phyloP scores from a whole-genome alignment of 1,284 basidiomycete genomes.

The Pseudozyma sp. region DNA sequence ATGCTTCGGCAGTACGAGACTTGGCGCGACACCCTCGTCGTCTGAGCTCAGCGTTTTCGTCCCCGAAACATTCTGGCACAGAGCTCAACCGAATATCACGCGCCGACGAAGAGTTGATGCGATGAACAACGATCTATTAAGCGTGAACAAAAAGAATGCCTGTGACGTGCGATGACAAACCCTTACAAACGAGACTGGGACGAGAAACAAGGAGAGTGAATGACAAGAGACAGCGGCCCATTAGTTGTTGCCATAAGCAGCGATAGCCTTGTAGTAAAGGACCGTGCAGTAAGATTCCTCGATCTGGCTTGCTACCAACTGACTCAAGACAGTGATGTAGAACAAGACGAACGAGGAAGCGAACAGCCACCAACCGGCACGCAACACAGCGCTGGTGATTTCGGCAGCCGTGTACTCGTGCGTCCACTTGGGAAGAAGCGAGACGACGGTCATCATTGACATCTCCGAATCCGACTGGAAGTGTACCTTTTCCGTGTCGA shows the following conservation, averaged over 20 bases:
- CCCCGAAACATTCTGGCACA: background rate
- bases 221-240: background rate
- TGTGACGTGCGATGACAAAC: background rate
- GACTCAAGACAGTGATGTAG: slow-evolving; percentile 34
- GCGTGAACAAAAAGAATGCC: background rate
- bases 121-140: too few relatives aligned
- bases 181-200: background rate
- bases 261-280: slow-evolving; percentile 19
- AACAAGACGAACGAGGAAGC: slow-evolving; percentile 33
- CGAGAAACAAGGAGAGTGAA: background rate
- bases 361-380: slow-evolving; percentile 31
- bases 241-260: slow-evolving; percentile 19
- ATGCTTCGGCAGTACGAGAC: slow-evolving; percentile 70
- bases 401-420: slow-evolving; percentile 21
- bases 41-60: slow-evolving; percentile 16
- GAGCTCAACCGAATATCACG: background rate
- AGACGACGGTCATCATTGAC: background rate
- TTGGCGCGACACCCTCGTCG: slow-evolving; percentile 53
- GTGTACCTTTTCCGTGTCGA: slow-evolving; percentile 12
- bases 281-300: slow-evolving; percentile 32
- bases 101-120: too few relatives aligned
- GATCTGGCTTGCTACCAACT: slow-evolving; percentile 31
- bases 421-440: slow-evolving; percentile 12
- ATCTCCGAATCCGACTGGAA: slow-evolving; percentile 17
- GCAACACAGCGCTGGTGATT: slow-evolving; percentile 15